Conservation (phyloP, 2,329 filamentous ascomycete genomes). For the Cercospora zeina region DNA sequence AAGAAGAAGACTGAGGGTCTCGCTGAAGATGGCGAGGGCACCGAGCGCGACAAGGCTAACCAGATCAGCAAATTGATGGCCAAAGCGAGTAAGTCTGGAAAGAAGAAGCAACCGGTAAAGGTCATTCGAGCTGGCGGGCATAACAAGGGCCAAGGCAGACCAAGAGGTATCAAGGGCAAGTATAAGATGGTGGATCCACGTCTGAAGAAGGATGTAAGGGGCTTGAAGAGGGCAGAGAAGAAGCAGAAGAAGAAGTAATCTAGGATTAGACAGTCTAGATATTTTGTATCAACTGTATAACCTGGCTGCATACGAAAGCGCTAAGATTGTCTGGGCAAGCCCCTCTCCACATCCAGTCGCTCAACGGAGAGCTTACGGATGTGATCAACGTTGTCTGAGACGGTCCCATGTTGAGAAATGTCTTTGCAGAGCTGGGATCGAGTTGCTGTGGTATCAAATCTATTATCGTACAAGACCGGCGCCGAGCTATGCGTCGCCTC, state of each 20-base stretch:
- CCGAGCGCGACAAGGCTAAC: slow-evolving; percentile 88
- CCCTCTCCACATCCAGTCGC: not conserved
- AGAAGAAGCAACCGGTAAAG: slow-evolving; percentile 77
- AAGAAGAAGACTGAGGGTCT: slow-evolving; percentile 95
- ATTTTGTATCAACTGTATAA: not conserved
- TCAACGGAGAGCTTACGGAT: not conserved
- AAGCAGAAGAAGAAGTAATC: slow-evolving; percentile 46
- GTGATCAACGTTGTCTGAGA: not conserved
- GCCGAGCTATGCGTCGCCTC: slow-evolving; percentile 25
- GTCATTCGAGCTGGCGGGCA: slow-evolving; percentile 83
- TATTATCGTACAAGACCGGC: slow-evolving; percentile 24
- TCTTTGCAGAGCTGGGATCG: slow-evolving; percentile 27
- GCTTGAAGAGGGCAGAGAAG: slow-evolving; percentile 77
- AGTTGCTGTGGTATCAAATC: slow-evolving; percentile 29
- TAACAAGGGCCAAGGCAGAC: slow-evolving; percentile 84
- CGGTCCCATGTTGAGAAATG: not conserved
- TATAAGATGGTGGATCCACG: slow-evolving; percentile 97
- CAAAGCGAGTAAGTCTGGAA: slow-evolving; percentile 67
- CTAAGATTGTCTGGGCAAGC: not conserved
- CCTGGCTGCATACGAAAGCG: not conserved
- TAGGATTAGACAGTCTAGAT: not conserved
- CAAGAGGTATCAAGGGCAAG: slow-evolving; percentile 87
- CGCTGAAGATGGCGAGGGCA: slow-evolving; percentile 71
- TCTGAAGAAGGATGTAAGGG: slow-evolving; percentile 94
- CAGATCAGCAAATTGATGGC: slow-evolving; percentile 79